These are phyloP conservation scores for Gracilaria caudata DNA, from an alignment of 23 red algal species.

Conservation along the genomic window DNA sequence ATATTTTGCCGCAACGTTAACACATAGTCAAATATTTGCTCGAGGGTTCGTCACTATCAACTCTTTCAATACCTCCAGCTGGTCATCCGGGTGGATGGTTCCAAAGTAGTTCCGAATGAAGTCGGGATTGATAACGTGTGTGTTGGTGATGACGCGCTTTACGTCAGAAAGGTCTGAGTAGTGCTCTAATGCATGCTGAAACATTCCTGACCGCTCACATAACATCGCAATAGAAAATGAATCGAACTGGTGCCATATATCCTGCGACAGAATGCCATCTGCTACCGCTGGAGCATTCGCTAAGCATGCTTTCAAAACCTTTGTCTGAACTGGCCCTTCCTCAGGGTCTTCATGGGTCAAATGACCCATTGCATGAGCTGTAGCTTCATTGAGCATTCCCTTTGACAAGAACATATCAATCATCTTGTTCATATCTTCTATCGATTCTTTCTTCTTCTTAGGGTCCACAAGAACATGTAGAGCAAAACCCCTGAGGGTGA, in stretches of 20 bases:
- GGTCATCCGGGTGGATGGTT: constrained; percentile 84
- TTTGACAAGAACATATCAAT: constrained; percentile 88
- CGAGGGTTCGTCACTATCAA: constrained; percentile 82
- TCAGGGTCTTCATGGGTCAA: constrained; percentile 77
- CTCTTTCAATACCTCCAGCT: constrained; percentile 87
- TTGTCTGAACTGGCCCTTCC: constrained; percentile 90
- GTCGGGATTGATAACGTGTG: constrained; percentile 93
- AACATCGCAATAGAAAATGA: constrained; percentile 78
- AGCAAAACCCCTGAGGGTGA: too few species aligned
- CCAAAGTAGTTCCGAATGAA: constrained; percentile 92
- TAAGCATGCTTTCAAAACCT: constrained; percentile 87
- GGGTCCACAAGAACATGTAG: constrained; percentile 60
- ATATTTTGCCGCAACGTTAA: constrained; percentile 88
- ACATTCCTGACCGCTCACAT: constrained; percentile 89
- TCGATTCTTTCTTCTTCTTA: constrained; percentile 61
- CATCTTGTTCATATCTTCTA: constrained; percentile 82
- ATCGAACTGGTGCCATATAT: constrained; percentile 98
- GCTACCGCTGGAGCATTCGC: constrained; percentile 87
- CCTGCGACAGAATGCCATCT: constrained; percentile 95
- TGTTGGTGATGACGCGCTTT: constrained; percentile 91
- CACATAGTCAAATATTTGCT: constrained; percentile 89
- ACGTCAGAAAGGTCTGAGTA: constrained; percentile 89
- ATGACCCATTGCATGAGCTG: constrained; percentile 82
- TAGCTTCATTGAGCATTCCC: constrained; percentile 93
- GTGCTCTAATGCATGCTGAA: constrained; percentile 95